Evolutionary conservation across 257 asterid species (phyloP).

Genomic region (Catharanthus roseus): DNA sequence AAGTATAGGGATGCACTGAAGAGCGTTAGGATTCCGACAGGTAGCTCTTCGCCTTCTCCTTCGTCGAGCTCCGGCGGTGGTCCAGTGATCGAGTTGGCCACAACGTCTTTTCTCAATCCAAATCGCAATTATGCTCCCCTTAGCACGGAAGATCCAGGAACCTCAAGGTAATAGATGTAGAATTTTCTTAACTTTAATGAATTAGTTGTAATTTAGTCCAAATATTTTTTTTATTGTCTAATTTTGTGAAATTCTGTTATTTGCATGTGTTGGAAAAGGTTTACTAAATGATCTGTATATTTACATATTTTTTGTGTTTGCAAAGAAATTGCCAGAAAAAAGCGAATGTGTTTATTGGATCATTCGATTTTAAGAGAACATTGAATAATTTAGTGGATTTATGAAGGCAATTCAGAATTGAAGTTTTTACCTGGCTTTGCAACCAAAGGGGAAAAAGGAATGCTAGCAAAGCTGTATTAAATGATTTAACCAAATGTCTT

Average conservation of each 20-base stretch:
- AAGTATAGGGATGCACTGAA: slow-evolving; percentile 87
- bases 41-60: slow-evolving; percentile 50
- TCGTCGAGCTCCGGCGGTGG: slow-evolving; percentile 65
- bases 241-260: background rate
- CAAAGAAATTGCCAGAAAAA: background rate
- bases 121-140: slow-evolving; percentile 53
- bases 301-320: background rate
- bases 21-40: slow-evolving; percentile 77
- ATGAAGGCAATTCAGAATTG: background rate
- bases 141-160: slow-evolving; percentile 65
- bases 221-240: background rate
- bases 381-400: background rate
- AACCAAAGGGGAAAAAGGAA: background rate
- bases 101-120: slow-evolving; percentile 77
- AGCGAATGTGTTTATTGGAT: background rate
- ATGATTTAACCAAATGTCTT: background rate
- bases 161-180: slow-evolving; percentile 38
- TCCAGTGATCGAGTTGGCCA: slow-evolving; percentile 83
- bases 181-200: background rate
- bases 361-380: background rate
- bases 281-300: background rate
- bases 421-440: background rate
- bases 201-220: background rate
- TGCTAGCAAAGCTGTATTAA: background rate
- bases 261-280: background rate